Conservation (phyloP, 73 alveolate species). For the Urostyla sp. region DNA sequence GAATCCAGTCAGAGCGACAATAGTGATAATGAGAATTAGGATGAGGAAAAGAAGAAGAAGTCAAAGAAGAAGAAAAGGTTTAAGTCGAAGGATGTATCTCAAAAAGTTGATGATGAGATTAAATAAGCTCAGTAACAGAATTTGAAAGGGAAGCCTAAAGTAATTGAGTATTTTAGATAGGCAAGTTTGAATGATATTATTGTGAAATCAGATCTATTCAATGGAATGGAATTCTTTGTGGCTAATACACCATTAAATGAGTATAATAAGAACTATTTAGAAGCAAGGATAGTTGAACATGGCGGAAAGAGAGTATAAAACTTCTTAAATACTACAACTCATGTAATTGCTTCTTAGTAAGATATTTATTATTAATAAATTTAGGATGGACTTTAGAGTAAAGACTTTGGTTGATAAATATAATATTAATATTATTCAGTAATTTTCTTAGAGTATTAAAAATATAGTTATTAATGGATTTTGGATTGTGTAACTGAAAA, state of each 20-base stretch:
- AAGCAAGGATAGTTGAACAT: constrained; percentile 86
- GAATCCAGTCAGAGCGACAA: constrained; percentile 53
- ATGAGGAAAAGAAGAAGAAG: constrained; percentile 78
- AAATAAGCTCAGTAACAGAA: constrained; percentile 39
- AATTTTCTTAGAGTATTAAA: too few relatives aligned
- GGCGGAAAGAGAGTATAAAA: constrained; percentile 97
- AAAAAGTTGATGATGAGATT: constrained; percentile 73
- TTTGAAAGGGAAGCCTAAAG: constrained; percentile 49
- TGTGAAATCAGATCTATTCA: constrained; percentile 84
- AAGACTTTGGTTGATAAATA: constrained; percentile 75
- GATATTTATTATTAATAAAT: constrained; percentile 19
- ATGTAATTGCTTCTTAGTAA: constrained; percentile 84
- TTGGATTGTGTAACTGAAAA: constrained; percentile 88
- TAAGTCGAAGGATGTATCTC: constrained; percentile 62
- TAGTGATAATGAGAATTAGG: constrained; percentile 69
- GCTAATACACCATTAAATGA: constrained; percentile 78
- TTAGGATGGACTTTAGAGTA: constrained; percentile 77
- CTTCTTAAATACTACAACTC: constrained; percentile 84
- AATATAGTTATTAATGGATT: constrained; percentile 93
- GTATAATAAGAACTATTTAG: constrained; percentile 86
- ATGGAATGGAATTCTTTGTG: constrained; percentile 92
- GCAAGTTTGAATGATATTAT: constrained; percentile 86
- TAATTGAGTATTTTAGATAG: constrained; percentile 87
- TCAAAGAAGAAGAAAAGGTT: constrained; percentile 71
- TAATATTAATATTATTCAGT: constrained; percentile 79